Evolutionary conservation across 331 rosid species (phyloP), one percentile per base, ranked within the genome.

Genomic region (Dryas integrifolia): DNA sequence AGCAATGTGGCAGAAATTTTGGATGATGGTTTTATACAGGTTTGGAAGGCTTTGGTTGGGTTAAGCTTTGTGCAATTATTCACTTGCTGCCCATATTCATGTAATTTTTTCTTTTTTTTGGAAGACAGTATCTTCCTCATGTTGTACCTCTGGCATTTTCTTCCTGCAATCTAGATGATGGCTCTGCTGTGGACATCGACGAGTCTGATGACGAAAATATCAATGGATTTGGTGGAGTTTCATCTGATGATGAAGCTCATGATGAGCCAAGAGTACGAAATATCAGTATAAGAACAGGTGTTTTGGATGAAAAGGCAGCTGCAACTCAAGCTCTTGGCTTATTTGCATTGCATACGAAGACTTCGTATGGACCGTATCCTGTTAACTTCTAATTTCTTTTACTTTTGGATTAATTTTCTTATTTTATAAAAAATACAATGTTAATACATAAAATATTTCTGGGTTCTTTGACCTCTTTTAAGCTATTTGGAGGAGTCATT

Each of bases 321-420:
- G 99, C 99, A 60, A 95, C 99, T 67, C 99, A 95, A 83, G 99
- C 98, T 72, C 96, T 95, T 47, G 99, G 99, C 81, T 81, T 95
- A 80, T 90, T 95, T 86, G 98, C 99, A 21, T 83, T 83, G 74
- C 98, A 95, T 80, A 84, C 99, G 46, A 90, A 88, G 87, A 70
- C 76, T 77, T 83, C 85, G 80, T 95, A 73, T 83, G 98, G 92
- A 71, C 92, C 90, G 99, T 95, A 95, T 95, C 98, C 94, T 81
- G 74, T 73, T 46, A 18, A 38, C 44, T 56, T 69, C 24, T 51
- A 30, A 56, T 6, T 46, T 50, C 15, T 35, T 75, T 62, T 16
- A 38, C 14, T 24, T 63, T 15, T 40, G 40, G 39, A 35, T 7
- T 9, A 2, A 9, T 3, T 15, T 26, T 45, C 41, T 67, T 52